Evolutionary conservation across 306 rosid species (phyloP).

Genomic region (Fragaria ananassa): DNA sequence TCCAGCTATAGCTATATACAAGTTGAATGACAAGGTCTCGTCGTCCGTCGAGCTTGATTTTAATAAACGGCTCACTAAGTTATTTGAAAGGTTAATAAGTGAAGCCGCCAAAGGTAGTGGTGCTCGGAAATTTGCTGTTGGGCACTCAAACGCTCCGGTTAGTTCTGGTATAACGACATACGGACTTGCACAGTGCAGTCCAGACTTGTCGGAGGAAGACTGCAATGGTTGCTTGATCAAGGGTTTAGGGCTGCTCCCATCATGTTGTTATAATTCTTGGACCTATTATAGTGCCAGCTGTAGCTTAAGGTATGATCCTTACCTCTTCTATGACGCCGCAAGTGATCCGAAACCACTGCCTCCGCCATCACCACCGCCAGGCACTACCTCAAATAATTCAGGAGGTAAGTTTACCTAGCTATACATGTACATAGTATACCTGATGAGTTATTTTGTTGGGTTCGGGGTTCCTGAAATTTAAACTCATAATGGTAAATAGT

Average conservation of each 20-base stretch:
- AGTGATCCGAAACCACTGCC: not conserved
- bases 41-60: not conserved
- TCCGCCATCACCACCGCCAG: not conserved
- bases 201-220: not conserved
- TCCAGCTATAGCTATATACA: not conserved
- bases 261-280: not conserved
- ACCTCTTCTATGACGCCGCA: not conserved
- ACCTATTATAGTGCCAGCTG: not conserved
- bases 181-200: not conserved
- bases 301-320: not conserved
- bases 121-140: not conserved
- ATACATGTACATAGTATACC: too few species aligned
- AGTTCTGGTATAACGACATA: not conserved
- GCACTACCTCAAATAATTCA: not conserved
- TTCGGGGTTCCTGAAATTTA: too few species aligned
- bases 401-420: not conserved
- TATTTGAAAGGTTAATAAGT: not conserved
- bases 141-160: not conserved
- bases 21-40: not conserved
- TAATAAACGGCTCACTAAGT: not conserved
- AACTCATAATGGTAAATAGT: too few species aligned
- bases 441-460: too few species aligned
- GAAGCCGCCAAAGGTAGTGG: not conserved
- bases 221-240: not conserved
- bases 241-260: not conserved